Conservation (phyloP, 1,284 basidiomycete species). For the Ganoderma meredithae region DNA sequence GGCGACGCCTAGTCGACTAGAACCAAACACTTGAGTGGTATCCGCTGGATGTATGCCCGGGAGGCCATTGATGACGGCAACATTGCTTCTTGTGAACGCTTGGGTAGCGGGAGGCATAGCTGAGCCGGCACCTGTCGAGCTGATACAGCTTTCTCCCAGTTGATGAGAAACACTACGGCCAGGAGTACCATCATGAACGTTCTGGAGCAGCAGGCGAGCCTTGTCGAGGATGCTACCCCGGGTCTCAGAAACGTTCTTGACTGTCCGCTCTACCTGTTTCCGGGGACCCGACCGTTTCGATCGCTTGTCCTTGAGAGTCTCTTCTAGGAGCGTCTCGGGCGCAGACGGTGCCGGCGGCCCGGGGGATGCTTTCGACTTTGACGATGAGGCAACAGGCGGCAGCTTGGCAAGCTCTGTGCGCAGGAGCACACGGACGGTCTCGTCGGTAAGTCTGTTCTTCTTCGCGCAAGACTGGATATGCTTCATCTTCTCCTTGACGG, state of each 20-base stretch:
- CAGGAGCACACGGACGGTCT: constrained; percentile 63
- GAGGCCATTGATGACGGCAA: constrained; percentile 27
- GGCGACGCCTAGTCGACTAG: constrained; percentile 32
- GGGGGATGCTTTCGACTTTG: constrained; percentile 40
- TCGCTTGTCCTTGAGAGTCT: constrained; percentile 53
- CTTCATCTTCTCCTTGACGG: constrained; percentile 60
- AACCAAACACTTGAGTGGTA: constrained; percentile 36
- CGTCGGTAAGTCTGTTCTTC: constrained; percentile 59
- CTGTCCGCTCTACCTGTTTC: constrained; percentile 50
- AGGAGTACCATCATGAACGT: not conserved
- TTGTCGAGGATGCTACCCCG: constrained; percentile 60
- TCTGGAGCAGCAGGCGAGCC: constrained; percentile 47
- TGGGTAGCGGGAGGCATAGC: constrained; percentile 47
- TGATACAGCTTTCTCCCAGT: not conserved
- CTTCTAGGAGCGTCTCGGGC: constrained; percentile 60
- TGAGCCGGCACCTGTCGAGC: not conserved
- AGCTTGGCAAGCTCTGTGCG: constrained; percentile 51
- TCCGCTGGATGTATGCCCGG: constrained; percentile 14
- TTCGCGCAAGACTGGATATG: constrained; percentile 75
- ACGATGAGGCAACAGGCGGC: constrained; percentile 27
- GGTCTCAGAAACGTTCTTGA: constrained; percentile 55
- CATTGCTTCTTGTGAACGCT: constrained; percentile 48
- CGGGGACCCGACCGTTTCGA: constrained; percentile 55
- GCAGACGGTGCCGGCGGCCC: constrained; percentile 29
- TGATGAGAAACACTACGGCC: not conserved